Conservation (phyloP, 2,329 filamentous ascomycete genomes). For the Colletotrichum lentis region DNA sequence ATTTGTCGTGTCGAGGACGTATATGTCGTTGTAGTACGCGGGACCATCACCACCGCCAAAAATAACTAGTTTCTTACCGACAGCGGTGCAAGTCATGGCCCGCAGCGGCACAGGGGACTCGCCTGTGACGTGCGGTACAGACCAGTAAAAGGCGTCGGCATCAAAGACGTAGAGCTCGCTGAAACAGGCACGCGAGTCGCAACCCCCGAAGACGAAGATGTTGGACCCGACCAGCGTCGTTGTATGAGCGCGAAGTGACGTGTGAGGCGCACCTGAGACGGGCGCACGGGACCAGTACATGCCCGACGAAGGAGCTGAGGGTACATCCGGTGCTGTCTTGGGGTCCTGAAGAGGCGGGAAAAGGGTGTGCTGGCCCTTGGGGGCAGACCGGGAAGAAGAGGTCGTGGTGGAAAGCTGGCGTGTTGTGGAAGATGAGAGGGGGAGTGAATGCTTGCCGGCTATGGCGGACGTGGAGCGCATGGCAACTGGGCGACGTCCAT, state of each 20-base stretch:
- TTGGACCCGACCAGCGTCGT: conserved; percentile 72
- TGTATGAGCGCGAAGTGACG: conserved; percentile 71
- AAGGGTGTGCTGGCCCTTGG: conserved; percentile 54
- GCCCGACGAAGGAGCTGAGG: conserved; percentile 70
- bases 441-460: conserved; percentile 44
- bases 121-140: conserved; percentile 68
- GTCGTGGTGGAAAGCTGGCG: conserved; percentile 22
- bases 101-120: conserved; percentile 71
- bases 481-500: conserved; percentile 53
- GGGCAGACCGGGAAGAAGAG: conserved; percentile 40
- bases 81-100: conserved; percentile 76
- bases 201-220: conserved; percentile 74
- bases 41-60: conserved; percentile 76
- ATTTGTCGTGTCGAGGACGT: conserved; percentile 75
- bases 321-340: conserved; percentile 65
- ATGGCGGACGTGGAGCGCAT: conserved; percentile 65
- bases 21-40: conserved; percentile 76
- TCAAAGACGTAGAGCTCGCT: conserved; percentile 75
- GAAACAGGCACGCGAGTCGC: conserved; percentile 72
- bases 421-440: conserved; percentile 28
- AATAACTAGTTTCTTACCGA: conserved; percentile 74
- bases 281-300: conserved; percentile 77
- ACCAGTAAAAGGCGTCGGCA: conserved; percentile 76
- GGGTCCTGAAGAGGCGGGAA: conserved; percentile 68
- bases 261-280: conserved; percentile 68